These are phyloP conservation scores for Cephalotrichum gorgonifer DNA, from an alignment of 2,329 filamentous ascomycete genomes.

Conservation along the genomic window DNA sequence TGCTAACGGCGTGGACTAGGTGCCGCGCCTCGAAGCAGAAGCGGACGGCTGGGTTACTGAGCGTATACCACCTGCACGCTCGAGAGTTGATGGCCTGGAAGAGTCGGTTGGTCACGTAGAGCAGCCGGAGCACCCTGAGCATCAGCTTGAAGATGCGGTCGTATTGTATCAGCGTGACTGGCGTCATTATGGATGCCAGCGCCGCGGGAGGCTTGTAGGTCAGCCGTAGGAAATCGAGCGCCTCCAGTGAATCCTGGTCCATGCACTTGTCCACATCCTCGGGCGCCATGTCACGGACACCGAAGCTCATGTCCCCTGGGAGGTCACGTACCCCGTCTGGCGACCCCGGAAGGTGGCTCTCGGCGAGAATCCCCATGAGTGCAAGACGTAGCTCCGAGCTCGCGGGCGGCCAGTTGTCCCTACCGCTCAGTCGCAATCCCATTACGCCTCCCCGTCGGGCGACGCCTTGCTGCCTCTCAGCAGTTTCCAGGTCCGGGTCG, in stretches of 20 bases:
- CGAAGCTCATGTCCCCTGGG: constrained; percentile 68
- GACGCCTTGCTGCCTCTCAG: constrained; percentile 61
- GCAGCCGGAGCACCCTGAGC: constrained; percentile 66
- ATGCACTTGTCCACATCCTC: constrained; percentile 76
- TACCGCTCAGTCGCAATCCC: constrained; percentile 71
- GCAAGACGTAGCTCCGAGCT: constrained; percentile 87
- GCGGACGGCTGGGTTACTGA: constrained; percentile 30
- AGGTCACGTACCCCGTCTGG: constrained; percentile 24
- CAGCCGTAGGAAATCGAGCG: constrained; percentile 84
- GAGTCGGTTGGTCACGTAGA: constrained; percentile 61
- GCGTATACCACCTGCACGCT: constrained; percentile 21
- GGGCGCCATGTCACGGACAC: constrained; percentile 67
- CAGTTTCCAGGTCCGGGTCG: constrained; percentile 68
- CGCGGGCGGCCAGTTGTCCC: constrained; percentile 83
- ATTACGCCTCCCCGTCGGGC: constrained; percentile 62
- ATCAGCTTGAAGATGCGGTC: constrained; percentile 76
- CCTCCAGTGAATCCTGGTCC: constrained; percentile 72
- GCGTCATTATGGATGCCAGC: constrained; percentile 64
- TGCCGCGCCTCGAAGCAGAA: constrained; percentile 72
- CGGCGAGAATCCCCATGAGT: constrained; percentile 73
- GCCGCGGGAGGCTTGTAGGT: constrained; percentile 71
- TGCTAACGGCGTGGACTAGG: constrained; percentile 61
- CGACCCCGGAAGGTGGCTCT: constrained; percentile 46
- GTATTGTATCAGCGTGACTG: constrained; percentile 62
- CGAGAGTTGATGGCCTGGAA: constrained; percentile 43